Conservation (phyloP, 2,329 filamentous ascomycete species). For the Paecilomyces dactylethromorphus region DNA sequence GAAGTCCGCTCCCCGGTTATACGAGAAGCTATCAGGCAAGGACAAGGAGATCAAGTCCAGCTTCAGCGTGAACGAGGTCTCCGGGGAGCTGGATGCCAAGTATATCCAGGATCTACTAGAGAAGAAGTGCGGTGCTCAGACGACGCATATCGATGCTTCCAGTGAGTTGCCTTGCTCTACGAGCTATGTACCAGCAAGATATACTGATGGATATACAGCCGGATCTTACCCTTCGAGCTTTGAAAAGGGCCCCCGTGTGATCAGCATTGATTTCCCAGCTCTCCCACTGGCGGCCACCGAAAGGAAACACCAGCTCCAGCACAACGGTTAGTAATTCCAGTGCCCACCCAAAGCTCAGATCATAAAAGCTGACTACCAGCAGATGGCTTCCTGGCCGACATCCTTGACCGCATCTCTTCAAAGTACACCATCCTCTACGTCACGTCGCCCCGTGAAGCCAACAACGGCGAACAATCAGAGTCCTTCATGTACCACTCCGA, state of each 20-base stretch:
- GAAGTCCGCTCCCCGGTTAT: constrained; percentile 49
- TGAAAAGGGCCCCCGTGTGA: constrained; percentile 32
- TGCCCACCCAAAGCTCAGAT: background rate
- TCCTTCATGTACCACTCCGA: constrained; percentile 55
- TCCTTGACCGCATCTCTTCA: constrained; percentile 42
- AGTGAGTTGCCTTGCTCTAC: constrained; percentile 20
- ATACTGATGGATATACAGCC: constrained; percentile 22
- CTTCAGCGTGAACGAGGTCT: constrained; percentile 48
- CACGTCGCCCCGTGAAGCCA: constrained; percentile 49
- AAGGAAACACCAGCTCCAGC: constrained; percentile 33
- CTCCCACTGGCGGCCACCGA: constrained; percentile 27
- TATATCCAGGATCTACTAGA: constrained; percentile 38
- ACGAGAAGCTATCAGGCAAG: constrained; percentile 41
- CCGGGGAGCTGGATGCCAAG: constrained; percentile 41
- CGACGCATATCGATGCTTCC: constrained; percentile 37
- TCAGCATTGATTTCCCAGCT: constrained; percentile 40
- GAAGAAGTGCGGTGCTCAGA: constrained; percentile 41
- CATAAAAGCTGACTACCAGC: constrained; percentile 4
- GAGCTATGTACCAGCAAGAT: constrained; percentile 2
- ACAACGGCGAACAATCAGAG: constrained; percentile 16
- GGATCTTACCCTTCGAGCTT: constrained; percentile 33
- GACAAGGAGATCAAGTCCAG: constrained; percentile 49
- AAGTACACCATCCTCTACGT: constrained; percentile 71
- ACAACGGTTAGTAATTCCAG: constrained; percentile 31
- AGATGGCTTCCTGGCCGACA: constrained; percentile 43